Evolutionary conservation across 805 yeast species (phyloP).

Genomic region (Sugiyamaella marilandica): DNA sequence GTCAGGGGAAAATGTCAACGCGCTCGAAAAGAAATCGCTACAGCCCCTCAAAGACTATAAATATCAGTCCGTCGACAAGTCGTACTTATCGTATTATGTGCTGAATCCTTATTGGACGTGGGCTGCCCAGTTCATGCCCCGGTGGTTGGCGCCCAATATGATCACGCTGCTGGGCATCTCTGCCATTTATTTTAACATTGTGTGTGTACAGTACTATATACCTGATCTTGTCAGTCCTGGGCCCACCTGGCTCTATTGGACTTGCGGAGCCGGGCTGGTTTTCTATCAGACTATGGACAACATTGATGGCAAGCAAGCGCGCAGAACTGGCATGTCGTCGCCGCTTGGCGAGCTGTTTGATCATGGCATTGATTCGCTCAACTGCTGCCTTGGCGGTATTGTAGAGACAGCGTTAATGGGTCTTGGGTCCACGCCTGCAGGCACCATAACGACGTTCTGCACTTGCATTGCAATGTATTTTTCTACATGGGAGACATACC

Average conservation of each 20-base stretch:
- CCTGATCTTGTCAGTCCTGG: slow-evolving; percentile 57
- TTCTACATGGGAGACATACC: slow-evolving; percentile 94
- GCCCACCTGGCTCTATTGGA: slow-evolving; percentile 74
- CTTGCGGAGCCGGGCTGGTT: slow-evolving; percentile 77
- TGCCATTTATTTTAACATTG: slow-evolving; percentile 59
- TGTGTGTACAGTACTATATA: slow-evolving; percentile 62
- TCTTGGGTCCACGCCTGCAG: slow-evolving; percentile 73
- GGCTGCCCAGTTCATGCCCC: slow-evolving; percentile 76
- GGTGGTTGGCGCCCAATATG: slow-evolving; percentile 91
- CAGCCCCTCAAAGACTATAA: slow-evolving; percentile 25
- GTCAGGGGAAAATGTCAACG: slow-evolving; percentile 13
- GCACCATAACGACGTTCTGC: slow-evolving; percentile 69
- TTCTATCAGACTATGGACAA: slow-evolving; percentile 96
- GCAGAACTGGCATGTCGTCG: slow-evolving; percentile 89
- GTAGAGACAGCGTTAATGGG: slow-evolving; percentile 74
- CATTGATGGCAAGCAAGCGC: slow-evolving; percentile 94
- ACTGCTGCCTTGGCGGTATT: slow-evolving; percentile 74
- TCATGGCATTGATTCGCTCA: slow-evolving; percentile 73
- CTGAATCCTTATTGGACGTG: slow-evolving; percentile 83
- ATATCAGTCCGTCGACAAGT: slow-evolving; percentile 61
- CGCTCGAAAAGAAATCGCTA: slow-evolving; percentile 22
- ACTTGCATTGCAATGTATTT: slow-evolving; percentile 52
- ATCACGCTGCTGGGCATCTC: slow-evolving; percentile 77
- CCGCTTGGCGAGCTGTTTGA: slow-evolving; percentile 95
- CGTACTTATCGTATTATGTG: slow-evolving; percentile 68